Evolutionary conservation across 2,329 filamentous ascomycete genomes (phyloP), one percentile per base, ranked within the genome.

Genomic region (Chaetomium sp.): DNA sequence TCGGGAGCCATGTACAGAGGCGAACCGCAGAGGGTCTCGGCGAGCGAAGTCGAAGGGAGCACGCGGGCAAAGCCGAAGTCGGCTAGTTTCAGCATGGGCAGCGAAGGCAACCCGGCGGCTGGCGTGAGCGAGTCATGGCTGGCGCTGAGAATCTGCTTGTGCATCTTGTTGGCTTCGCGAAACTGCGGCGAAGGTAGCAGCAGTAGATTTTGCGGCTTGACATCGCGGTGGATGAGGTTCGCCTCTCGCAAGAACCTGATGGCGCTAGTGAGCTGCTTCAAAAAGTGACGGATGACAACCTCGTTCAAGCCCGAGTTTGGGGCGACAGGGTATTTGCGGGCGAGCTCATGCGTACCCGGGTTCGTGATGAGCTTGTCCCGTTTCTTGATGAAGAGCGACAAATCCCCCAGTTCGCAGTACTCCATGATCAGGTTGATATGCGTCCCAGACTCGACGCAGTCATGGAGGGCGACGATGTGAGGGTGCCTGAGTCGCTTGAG

Each of bases 351-450:
- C 3, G 94, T 95, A 60, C 91, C 90, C 31, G 90, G 87, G 75
- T 96, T 90, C 58, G 89, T 90, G 53, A 83, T 85, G 54, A 97
- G 85, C 74, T 89, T 91, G 66, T 94, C 88, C 66, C 94, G 87
- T 79, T 95, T 96, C 83, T 95, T 96, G 80, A 99, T 97, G 78
- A 99, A 98, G 61, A 94, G 84, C 12, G 95, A 96, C 65, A 99
- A 80, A 75, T 99, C 95, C 25, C 95, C 94, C 49, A 99, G 85
- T 75, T 96, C 92, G 79, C 95, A 98, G 79, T 96, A 98, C 80
- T 99, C 95, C 94, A 98, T 99, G 68, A 98, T 89, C 65, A 99
- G 85, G 78, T 99, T 95, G 79, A 98, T 97, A 74, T 96, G 91
- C 25, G 89, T 89, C 3, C 87, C 82, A 0, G 92, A 90, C 77